A percentile compares a stretch with the other conserved stretches of the same genome.
These are phyloP conservation scores for Aeminium ludgeri DNA, from an alignment of 495 filamentous ascomycete genomes.

Conservation along the genomic window DNA sequence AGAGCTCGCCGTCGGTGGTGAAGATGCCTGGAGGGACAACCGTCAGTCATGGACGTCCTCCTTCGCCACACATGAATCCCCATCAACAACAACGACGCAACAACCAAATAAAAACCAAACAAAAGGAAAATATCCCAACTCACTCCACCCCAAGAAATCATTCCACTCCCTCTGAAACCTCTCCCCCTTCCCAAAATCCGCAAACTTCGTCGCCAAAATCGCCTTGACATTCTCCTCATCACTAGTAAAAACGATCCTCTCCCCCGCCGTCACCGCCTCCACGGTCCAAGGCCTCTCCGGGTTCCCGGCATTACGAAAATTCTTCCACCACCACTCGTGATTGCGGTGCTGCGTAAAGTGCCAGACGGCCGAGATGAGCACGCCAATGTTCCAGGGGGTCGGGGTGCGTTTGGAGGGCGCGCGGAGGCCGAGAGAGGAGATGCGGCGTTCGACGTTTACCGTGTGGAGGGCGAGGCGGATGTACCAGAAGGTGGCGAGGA, in stretches of 20 bases:
- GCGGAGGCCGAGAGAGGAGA: slow-evolving; percentile 16
- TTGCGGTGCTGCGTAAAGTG: slow-evolving; percentile 36
- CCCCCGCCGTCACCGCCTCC: slow-evolving; percentile 30
- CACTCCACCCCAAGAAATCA: slow-evolving; percentile 37
- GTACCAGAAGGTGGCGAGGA: background rate
- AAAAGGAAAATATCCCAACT: slow-evolving; percentile 1
- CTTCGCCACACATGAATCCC: too few relatives aligned
- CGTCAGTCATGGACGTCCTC: background rate
- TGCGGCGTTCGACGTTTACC: slow-evolving; percentile 1
- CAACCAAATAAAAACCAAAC: background rate
- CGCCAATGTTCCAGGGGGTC: slow-evolving; percentile 37
- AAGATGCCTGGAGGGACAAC: slow-evolving; percentile 28
- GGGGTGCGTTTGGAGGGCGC: slow-evolving; percentile 17
- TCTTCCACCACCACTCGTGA: slow-evolving; percentile 40
- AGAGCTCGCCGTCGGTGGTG: slow-evolving; percentile 37
- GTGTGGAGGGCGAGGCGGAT: background rate
- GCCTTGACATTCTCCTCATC: slow-evolving; percentile 44
- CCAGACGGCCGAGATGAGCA: slow-evolving; percentile 36
- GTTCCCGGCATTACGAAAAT: slow-evolving; percentile 30
- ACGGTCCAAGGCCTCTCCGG: slow-evolving; percentile 31
- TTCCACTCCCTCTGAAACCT: slow-evolving; percentile 34
- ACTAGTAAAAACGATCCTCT: slow-evolving; percentile 32
- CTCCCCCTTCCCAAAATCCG: slow-evolving; percentile 38
- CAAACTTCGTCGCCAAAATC: slow-evolving; percentile 38
- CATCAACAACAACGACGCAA: too few relatives aligned